Base-by-base conservation (phyloP, 139 green algal genomes). In the Tetraselmis striata region DNA sequence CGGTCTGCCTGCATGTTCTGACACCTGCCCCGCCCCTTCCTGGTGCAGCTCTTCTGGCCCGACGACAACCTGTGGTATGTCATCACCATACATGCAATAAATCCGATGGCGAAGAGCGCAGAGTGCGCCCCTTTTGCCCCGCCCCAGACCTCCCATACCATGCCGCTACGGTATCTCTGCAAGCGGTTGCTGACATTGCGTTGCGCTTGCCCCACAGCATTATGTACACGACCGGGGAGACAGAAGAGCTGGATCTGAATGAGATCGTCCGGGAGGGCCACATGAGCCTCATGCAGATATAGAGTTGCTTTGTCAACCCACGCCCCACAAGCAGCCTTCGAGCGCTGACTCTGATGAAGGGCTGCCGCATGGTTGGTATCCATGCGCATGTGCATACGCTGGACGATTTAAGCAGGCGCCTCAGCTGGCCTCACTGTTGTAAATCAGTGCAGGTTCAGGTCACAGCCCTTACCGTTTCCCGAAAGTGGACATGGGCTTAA, bases 41-140 rank as follows among this genome's bases (percentile, higher is more conserved):
- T 67, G 45, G 45, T 67, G 45, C 45, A 67, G 45, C 89, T 97
- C 82, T 96, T 91, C 81, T 97, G 94, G 94, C 93, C 92, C 24
- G 90, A 93, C 75, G 90, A 95, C 86, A 92, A 90, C 77, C 81
- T 92, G 75, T 97, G 94, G 94, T 97, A 97, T 85, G 84, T 97
- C 1, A 93, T 97, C 22, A 67, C 45, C 45, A 67, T 67, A 67
- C 45, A 67, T 18, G 18, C 45, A 5, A 67, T 67, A 5, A 67
- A 67, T 18, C 45, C 45, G 11, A 67, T 67, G 45, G 45, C 45
- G 18, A 67, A 67, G 45, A 67, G 11, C 5, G 45, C 45, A 67
- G 45, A 67, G 45, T 67, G 18, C 5, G 45, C n/a, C n/a, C n/a
- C n/a, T n/a, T 67, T 5, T 67, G 45, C 45, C 45, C 45, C 18